These are phyloP conservation scores for Dioscorea dumetorum DNA, from an alignment of 106 monocot species.

Conservation along the genomic window DNA sequence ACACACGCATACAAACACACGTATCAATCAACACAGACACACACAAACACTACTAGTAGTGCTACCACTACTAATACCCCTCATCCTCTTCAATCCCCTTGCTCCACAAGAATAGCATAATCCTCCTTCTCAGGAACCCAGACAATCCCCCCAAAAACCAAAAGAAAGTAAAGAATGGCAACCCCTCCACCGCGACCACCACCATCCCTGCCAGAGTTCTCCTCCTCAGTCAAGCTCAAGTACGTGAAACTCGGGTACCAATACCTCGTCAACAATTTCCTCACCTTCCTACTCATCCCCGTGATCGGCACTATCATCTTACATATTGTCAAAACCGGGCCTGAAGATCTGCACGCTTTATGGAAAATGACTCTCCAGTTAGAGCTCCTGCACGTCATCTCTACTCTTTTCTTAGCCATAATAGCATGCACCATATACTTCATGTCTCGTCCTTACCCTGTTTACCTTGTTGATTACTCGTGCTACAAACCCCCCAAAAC, in stretches of 20 bases:
- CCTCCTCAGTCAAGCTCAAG: conserved; percentile 18
- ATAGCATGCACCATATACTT: conserved; percentile 3
- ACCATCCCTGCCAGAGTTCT: background rate
- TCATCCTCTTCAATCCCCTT: background rate
- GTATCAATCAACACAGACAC: no score
- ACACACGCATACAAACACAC: no score
- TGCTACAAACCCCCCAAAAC: conserved; percentile 14
- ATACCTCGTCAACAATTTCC: conserved; percentile 17
- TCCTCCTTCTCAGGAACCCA: no score
- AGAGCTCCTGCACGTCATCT: conserved; percentile 1
- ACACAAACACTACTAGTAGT: no score
- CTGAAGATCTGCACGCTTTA: conserved; percentile 2
- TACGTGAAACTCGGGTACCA: conserved; percentile 33
- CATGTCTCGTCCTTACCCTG: conserved; percentile 11
- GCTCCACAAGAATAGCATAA: no score
- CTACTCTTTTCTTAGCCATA: background rate
- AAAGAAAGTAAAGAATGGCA: no score
- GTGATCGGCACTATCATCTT: background rate
- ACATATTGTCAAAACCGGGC: background rate
- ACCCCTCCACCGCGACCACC: no score
- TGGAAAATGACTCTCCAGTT: conserved; percentile 1
- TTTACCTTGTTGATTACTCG: conserved; percentile 23
- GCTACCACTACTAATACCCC: background rate
- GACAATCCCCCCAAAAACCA: no score
- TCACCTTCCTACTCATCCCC: conserved; percentile 17